Evolutionary conservation across 768 basidiomycete genomes (phyloP), one percentile per base, ranked within the genome.

Genomic region (Ephemerocybe angulata): DNA sequence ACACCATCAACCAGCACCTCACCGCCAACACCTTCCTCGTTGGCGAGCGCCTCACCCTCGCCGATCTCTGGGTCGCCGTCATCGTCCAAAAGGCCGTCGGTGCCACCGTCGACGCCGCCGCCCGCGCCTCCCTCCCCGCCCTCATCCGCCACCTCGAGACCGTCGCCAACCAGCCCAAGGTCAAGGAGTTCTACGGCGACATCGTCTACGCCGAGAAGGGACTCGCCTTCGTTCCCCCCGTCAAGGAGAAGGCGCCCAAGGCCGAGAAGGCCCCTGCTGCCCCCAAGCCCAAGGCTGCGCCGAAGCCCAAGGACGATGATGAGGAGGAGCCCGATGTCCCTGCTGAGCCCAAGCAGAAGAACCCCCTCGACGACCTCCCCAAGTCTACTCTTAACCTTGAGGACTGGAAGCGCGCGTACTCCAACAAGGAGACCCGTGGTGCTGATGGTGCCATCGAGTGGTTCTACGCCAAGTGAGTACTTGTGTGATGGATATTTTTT

Each of bases 391-490:
- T 91, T 73, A 93, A 93, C 77, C 84, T 93, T 54, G 90, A 96
- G 71, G 93, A 98, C 74, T 97, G 93, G 93, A 98, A 98, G 72
- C 87, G 92, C 42, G 88, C 90, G 41, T 99, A 98, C 80, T 97
- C 94, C 65, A 98, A 98, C 87, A 86, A 88, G 71, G 94, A 98
- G n/a, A 98, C 95, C 35, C 86, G 90, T 52, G 92, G 90, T 33
- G 61, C 88, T 17, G 84, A 72, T 41, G 94, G 90, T 59, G 71
- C 93, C 49, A 64, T 99, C 35, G 93, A 97, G 71, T 98, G 96
- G 97, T 88, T 99, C 84, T 95, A 97, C 78, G 70, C 93, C 71
- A 86, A 97, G 92, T 95, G 62, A 54, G 88, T 75, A 17, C 7
- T 29, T 31, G 33, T 7, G n/a, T 15, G 27, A 12, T 30, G 25